A percentile compares a stretch with the other conserved stretches of the same genome.
Evolutionary conservation across 2,329 filamentous ascomycete species (phyloP).

Genomic region (Fusarium caatingaense): DNA sequence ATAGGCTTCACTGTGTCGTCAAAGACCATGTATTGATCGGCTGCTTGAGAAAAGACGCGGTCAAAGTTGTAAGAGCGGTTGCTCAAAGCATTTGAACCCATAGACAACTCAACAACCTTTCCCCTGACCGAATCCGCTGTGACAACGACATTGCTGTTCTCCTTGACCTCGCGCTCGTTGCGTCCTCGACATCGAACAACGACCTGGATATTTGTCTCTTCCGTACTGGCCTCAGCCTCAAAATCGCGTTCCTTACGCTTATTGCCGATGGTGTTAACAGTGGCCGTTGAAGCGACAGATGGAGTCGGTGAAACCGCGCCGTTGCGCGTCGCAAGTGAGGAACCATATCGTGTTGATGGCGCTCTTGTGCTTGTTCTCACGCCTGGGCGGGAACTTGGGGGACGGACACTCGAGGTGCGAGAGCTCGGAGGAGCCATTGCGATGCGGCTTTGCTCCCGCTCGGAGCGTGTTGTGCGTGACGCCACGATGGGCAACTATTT

Average conservation of each 20-base stretch:
- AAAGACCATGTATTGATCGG: slow-evolving; percentile 93
- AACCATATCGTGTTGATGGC: slow-evolving; percentile 44
- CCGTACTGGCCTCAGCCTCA: slow-evolving; percentile 70
- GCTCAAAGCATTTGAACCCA: slow-evolving; percentile 91
- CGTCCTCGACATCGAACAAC: slow-evolving; percentile 94
- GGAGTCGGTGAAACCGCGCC: slow-evolving; percentile 76
- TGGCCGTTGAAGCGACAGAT: slow-evolving; percentile 70
- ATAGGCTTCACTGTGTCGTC: slow-evolving; percentile 96
- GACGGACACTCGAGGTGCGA: slow-evolving; percentile 44
- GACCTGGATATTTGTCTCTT: slow-evolving; percentile 97
- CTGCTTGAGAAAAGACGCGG: slow-evolving; percentile 94
- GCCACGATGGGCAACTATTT: slow-evolving; percentile 49
- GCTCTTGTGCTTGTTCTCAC: slow-evolving; percentile 40
- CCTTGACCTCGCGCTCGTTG: slow-evolving; percentile 89
- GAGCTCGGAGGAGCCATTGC: slow-evolving; percentile 49
- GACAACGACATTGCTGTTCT: slow-evolving; percentile 95
- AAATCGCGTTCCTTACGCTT: slow-evolving; percentile 93
- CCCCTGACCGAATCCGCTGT: slow-evolving; percentile 89
- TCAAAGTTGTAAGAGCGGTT: slow-evolving; percentile 98
- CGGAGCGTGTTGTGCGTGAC: slow-evolving; percentile 53
- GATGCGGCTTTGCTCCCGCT: slow-evolving; percentile 53
- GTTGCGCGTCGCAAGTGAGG: slow-evolving; percentile 41
- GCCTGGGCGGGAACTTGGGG: slow-evolving; percentile 37
- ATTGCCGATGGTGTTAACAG: slow-evolving; percentile 68
- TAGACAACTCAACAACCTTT: slow-evolving; percentile 84